Evolutionary conservation across 2,329 filamentous ascomycete genomes (phyloP).

Genomic region (Nemania serpens): DNA sequence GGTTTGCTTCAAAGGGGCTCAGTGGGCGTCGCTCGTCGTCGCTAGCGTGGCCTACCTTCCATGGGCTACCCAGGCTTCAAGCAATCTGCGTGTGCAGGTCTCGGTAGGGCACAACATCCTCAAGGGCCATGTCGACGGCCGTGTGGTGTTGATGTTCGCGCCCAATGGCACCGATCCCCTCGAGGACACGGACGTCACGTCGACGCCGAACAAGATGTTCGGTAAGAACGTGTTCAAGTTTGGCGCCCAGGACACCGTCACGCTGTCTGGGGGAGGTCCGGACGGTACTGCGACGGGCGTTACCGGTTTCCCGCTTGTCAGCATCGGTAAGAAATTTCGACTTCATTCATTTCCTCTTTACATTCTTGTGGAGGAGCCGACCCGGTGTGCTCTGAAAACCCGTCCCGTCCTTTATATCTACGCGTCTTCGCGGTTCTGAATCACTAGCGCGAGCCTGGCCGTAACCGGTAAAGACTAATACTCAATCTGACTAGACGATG

Average conservation of each 20-base stretch:
- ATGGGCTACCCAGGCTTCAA: conserved; percentile 1
- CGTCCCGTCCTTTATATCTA: neutral
- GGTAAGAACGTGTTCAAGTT: conserved; percentile 32
- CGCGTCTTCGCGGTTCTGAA: too few relatives aligned
- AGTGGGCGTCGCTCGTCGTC: conserved; percentile 21
- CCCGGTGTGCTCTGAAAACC: neutral
- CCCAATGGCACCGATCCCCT: conserved; percentile 32
- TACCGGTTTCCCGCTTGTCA: conserved; percentile 27
- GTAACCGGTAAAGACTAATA: neutral
- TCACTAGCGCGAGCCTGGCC: too few relatives aligned
- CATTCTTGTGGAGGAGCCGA: neutral
- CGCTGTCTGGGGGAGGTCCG: conserved; percentile 17
- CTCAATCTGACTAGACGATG: conserved; percentile 13
- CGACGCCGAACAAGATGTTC: conserved; percentile 33
- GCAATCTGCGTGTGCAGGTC: conserved; percentile 28
- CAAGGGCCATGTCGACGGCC: conserved; percentile 26
- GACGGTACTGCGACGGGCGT: conserved; percentile 23
- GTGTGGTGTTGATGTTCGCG: conserved; percentile 35
- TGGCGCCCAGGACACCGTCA: conserved; percentile 22
- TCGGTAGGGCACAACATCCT: conserved; percentile 34
- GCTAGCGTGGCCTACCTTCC: conserved; percentile 17
- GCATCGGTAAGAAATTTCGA: conserved; percentile 18
- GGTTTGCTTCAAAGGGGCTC: conserved; percentile 18
- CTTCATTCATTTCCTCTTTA: neutral
- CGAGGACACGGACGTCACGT: conserved; percentile 31